These are phyloP conservation scores for Iodosphaeria phyllophila DNA, from an alignment of 2,329 filamentous ascomycete species.

Conservation along the genomic window DNA sequence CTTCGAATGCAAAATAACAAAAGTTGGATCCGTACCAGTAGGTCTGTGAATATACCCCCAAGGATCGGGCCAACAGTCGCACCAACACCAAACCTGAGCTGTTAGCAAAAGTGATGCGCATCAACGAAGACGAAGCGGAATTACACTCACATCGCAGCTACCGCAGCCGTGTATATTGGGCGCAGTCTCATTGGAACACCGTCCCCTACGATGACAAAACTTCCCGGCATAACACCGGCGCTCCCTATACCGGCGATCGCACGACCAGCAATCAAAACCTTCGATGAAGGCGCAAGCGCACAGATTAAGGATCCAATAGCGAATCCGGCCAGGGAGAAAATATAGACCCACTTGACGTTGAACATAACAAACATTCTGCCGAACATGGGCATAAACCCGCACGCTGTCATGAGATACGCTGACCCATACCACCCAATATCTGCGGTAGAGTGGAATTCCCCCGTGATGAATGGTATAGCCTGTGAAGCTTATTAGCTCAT, in stretches of 20 bases:
- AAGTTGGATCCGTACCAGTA: conserved; percentile 10
- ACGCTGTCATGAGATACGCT: conserved; percentile 16
- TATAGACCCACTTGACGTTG: conserved; percentile 13
- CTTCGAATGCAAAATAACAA: background rate
- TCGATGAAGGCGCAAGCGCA: conserved; percentile 14
- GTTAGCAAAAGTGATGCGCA: too few species aligned
- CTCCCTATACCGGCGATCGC: conserved; percentile 18
- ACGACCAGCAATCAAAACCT: conserved; percentile 16
- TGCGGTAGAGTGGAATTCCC: conserved; percentile 13
- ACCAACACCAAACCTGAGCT: conserved; percentile 15
- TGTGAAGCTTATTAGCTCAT: conserved; percentile 2
- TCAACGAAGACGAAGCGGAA: too few species aligned
- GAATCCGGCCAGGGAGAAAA: conserved; percentile 12
- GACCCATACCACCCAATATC: conserved; percentile 14
- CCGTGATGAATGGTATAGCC: conserved; percentile 13
- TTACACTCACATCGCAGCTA: conserved; percentile 15
- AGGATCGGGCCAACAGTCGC: conserved; percentile 16
- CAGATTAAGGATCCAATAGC: conserved; percentile 18
- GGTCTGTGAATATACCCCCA: conserved; percentile 18
- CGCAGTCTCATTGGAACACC: conserved; percentile 12
- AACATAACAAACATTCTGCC: conserved; percentile 17
- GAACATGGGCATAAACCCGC: conserved; percentile 15
- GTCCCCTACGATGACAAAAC: conserved; percentile 15
- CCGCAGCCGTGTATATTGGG: conserved; percentile 14
- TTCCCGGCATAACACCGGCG: conserved; percentile 15